These are phyloP conservation scores for Chamaenerion angustifolium DNA, from an alignment of 345 rosid genomes.

Conservation along the genomic window DNA sequence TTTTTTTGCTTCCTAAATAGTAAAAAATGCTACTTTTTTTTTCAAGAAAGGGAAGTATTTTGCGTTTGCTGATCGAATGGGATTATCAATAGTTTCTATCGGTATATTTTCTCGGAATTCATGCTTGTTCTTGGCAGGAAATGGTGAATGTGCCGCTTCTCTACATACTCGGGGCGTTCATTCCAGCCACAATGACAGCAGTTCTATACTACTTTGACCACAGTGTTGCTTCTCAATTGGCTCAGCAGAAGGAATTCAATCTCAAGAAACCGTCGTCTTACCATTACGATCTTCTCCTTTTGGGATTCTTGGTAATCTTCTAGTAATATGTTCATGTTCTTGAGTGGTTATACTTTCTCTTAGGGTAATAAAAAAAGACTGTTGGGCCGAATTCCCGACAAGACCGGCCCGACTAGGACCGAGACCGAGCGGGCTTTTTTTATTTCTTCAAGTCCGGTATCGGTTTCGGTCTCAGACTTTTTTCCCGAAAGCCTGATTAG, in stretches of 20 bases:
- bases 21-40: too few species aligned
- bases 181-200: constrained; percentile 61
- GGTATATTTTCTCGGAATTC: too few species aligned
- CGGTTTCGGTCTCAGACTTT: too few species aligned
- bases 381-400: too few species aligned
- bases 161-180: constrained; percentile 46
- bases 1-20: not conserved
- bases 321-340: not conserved
- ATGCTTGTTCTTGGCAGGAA: constrained; percentile 23
- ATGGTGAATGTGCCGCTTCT: constrained; percentile 42
- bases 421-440: too few species aligned
- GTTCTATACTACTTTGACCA: constrained; percentile 60
- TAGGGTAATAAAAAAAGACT: too few species aligned
- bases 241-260: constrained; percentile 53
- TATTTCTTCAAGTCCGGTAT: too few species aligned
- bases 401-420: too few species aligned
- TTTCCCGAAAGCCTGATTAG: too few species aligned
- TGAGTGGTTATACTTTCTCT: not conserved
- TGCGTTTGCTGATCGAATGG: too few species aligned
- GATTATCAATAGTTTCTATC: too few species aligned
- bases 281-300: constrained; percentile 48
- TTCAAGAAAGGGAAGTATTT: too few species aligned
- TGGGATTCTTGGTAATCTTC: constrained; percentile 35
- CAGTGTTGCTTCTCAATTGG: constrained; percentile 56
- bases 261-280: constrained; percentile 52